A percentile compares a stretch with the other conserved stretches of the same genome.
Conservation (phyloP, 2,329 filamentous ascomycete genomes). For the Fusarium buharicum region DNA sequence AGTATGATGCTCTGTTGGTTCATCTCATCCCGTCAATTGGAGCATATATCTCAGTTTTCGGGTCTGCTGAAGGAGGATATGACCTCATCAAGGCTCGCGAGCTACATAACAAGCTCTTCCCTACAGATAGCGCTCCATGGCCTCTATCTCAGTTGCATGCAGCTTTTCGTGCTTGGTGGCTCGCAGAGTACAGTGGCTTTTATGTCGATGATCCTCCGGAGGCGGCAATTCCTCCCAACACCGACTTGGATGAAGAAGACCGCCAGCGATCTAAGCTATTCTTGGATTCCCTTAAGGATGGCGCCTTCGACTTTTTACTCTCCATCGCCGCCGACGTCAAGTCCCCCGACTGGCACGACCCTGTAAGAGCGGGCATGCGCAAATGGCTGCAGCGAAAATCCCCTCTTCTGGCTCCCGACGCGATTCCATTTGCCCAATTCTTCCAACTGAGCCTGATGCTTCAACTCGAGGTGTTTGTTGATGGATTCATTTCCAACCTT, state of each 20-base stretch:
- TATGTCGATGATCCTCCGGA: constrained; percentile 78
- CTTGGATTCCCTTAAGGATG: constrained; percentile 81
- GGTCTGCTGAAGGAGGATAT: constrained; percentile 77
- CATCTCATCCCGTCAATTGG: constrained; percentile 86
- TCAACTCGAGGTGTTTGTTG: constrained; percentile 86
- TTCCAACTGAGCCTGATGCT: constrained; percentile 80
- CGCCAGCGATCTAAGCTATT: constrained; percentile 78
- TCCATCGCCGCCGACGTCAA: constrained; percentile 85
- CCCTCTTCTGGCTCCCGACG: constrained; percentile 73
- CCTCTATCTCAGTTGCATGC: constrained; percentile 79
- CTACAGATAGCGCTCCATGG: constrained; percentile 76
- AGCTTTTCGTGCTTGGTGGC: constrained; percentile 84
- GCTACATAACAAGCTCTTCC: constrained; percentile 75
- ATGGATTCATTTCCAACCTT: constrained; percentile 94
- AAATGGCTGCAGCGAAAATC: constrained; percentile 85
- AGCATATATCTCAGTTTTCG: constrained; percentile 80
- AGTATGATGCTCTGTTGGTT: constrained; percentile 77
- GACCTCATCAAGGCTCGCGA: constrained; percentile 75
- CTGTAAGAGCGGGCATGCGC: constrained; percentile 83
- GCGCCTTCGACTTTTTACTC: constrained; percentile 91
- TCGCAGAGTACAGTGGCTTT: constrained; percentile 91
- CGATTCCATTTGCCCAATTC: constrained; percentile 73
- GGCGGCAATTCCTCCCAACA: constrained; percentile 64
- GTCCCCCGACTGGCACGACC: constrained; percentile 85
- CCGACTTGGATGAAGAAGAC: constrained; percentile 76